These are phyloP conservation scores for Dioscorea dumetorum DNA, from an alignment of 106 monocot genomes.

Conservation along the genomic window DNA sequence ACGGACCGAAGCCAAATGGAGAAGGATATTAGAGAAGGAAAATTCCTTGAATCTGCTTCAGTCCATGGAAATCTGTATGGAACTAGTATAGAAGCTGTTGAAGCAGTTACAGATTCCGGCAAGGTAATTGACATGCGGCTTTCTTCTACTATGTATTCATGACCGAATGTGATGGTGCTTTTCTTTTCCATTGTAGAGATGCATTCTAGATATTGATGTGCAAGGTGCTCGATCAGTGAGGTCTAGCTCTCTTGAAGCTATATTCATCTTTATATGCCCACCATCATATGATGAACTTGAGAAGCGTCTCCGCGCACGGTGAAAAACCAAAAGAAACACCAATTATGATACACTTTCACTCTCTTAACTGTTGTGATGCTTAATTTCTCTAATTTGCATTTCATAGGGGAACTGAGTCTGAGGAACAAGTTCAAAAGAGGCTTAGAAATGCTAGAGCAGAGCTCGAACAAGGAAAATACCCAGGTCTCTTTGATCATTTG, in stretches of 20 bases:
- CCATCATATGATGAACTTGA: conserved; percentile 88
- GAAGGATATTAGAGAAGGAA: conserved; percentile 78
- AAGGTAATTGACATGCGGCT: conserved; percentile 35
- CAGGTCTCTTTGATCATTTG: conserved; percentile 71
- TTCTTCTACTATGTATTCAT: background rate
- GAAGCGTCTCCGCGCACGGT: conserved; percentile 81
- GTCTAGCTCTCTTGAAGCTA: conserved; percentile 72
- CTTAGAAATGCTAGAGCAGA: conserved; percentile 76
- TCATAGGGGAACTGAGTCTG: conserved; percentile 82
- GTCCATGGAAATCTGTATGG: conserved; percentile 99
- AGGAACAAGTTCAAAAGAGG: conserved; percentile 90
- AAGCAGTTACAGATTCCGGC: conserved; percentile 68
- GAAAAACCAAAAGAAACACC: background rate
- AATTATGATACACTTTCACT: too few species aligned
- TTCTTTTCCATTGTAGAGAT: conserved; percentile 34
- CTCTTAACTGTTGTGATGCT: too few species aligned
- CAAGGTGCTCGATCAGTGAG: conserved; percentile 94
- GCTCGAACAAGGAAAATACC: conserved; percentile 56
- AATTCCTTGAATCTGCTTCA: conserved; percentile 80
- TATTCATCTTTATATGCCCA: conserved; percentile 83
- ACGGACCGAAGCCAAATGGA: conserved; percentile 65
- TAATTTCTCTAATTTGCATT: background rate
- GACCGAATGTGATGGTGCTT: background rate
- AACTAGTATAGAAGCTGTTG: conserved; percentile 91
- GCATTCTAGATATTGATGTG: conserved; percentile 98